Evolutionary conservation across 371 early-diverging fungal species (phyloP), one percentile per base, ranked within the genome.

Genomic region (Actinomortierella ambigua): DNA sequence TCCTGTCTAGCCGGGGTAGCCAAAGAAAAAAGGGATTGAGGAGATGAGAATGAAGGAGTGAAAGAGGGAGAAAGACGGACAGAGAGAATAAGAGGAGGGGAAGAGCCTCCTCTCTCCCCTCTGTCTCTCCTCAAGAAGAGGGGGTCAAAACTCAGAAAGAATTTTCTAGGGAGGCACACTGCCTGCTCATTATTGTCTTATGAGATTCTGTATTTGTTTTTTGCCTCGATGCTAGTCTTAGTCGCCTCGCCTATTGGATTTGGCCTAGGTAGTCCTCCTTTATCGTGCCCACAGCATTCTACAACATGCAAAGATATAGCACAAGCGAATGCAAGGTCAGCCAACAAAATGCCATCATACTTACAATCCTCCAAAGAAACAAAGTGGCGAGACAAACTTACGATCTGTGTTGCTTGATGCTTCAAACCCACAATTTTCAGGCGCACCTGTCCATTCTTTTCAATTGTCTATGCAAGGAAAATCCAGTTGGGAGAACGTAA

Each of bases 371-470:
- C 15, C 48, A 48, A 9, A 18, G 22, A 48, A 20, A 48, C 15
- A 3, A 48, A 8, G 24, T 48, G 22, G 20, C 48, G 22, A 34
- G 34, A 34, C 34, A 34, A 34, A 80, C 88, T 82, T 87, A 93
- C 94, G 67, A 98, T 95, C 77, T 95, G 95, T 0, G 90, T 92
- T 20, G 96, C 95, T 65, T 99, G 98, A 24, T 95, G 87, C 68
- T 96, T 87, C 18, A 95, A 92, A 43, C 99, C 98, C 20, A 98
- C 91, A 59, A 99, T 91, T 75, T 96, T 94, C 73, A 98, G 81
- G 55, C 99, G 82, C 17, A 99, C 92, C 50, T 88, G 82, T 28
- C 83, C 87, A 55, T 95, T 96, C 65, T 93, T 96, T 63, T 90
- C 93, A 64, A 99, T 93, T 69, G 90, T 85, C 82, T 87, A 77